A percentile compares a stretch with the other conserved stretches of the same genome.
Evolutionary conservation across 208 protist genomes (phyloP).

Genomic region (Leishmania amazonensis): DNA sequence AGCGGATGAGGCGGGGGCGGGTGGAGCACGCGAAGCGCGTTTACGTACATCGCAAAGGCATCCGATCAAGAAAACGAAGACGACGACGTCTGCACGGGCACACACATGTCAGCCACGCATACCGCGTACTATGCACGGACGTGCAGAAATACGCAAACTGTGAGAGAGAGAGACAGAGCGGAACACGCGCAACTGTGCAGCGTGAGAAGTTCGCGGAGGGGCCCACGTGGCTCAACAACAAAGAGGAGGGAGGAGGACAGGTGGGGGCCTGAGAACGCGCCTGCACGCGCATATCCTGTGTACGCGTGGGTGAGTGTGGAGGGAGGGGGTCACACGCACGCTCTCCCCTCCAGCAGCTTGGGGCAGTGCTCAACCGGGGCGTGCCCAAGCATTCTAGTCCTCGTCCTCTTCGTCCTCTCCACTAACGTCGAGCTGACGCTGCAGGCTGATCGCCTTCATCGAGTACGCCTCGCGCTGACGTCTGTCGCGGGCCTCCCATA

Average conservation of each 20-base stretch:
- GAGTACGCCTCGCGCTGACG: slow-evolving; percentile 47
- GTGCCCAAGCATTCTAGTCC: background rate
- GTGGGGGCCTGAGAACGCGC: background rate
- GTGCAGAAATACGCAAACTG: background rate
- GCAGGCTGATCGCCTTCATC: slow-evolving; percentile 47
- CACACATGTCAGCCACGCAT: background rate
- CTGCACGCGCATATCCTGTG: background rate
- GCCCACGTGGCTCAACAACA: background rate
- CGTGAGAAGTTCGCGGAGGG: background rate
- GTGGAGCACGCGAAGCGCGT: background rate
- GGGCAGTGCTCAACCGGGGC: background rate
- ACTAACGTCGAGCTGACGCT: slow-evolving; percentile 38
- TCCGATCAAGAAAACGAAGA: no score
- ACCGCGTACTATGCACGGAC: background rate
- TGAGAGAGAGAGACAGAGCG: background rate
- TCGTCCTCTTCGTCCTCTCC: slow-evolving; percentile 64
- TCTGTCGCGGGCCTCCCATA: slow-evolving; percentile 68
- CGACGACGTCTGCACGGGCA: background rate
- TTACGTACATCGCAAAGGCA: background rate
- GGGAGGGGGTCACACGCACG: background rate
- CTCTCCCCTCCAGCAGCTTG: background rate
- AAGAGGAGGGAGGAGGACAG: background rate
- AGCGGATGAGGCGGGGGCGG: background rate
- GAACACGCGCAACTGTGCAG: background rate
- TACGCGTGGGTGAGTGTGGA: background rate